Percentiles rank a stretch among this genome's conserved stretches.
Evolutionary conservation across 176 grass and related monocot genomes (phyloP).

Genomic region (Calamus simplicifolius): DNA sequence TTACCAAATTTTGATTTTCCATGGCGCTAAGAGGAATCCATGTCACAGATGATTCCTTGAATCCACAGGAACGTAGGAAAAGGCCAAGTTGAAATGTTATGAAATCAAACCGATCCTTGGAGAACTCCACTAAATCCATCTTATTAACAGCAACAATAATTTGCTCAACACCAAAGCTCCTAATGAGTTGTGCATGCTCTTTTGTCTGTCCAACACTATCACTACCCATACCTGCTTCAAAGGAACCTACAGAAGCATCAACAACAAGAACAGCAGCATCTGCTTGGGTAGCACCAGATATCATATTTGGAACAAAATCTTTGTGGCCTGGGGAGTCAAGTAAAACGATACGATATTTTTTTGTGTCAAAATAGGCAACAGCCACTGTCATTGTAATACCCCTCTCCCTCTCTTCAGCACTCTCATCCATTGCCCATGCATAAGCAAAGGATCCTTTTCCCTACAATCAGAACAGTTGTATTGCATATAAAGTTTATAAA

Average conservation of each 20-base stretch:
- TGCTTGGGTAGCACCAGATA: conserved; percentile 71
- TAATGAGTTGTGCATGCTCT: conserved; percentile 75
- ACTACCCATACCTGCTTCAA: conserved; percentile 81
- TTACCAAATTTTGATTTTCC: conserved; percentile 67
- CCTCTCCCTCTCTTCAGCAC: conserved; percentile 65
- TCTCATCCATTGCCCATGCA: conserved; percentile 86
- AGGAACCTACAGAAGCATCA: conserved; percentile 72
- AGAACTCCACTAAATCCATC: conserved; percentile 69
- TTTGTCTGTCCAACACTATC: conserved; percentile 72
- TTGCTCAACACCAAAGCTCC: conserved; percentile 82
- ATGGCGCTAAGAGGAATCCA: conserved; percentile 85
- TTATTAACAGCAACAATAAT: conserved; percentile 90
- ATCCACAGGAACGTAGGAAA: conserved; percentile 82
- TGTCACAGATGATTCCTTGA: conserved; percentile 49
- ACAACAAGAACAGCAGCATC: conserved; percentile 82
- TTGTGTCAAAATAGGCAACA: conserved; percentile 63
- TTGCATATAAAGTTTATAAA: not conserved
- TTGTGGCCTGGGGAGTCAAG: conserved; percentile 82
- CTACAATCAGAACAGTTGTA: conserved; percentile 24
- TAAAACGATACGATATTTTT: conserved; percentile 64
- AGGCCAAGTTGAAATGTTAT: conserved; percentile 49
- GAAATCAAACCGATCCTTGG: conserved; percentile 49
- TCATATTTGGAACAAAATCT: conserved; percentile 93
- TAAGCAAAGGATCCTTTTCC: conserved; percentile 85
- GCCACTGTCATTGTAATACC: conserved; percentile 79